These are phyloP conservation scores for Kodamaea fungicola DNA, from an alignment of 1,139 yeast genomes.

Conservation along the genomic window DNA sequence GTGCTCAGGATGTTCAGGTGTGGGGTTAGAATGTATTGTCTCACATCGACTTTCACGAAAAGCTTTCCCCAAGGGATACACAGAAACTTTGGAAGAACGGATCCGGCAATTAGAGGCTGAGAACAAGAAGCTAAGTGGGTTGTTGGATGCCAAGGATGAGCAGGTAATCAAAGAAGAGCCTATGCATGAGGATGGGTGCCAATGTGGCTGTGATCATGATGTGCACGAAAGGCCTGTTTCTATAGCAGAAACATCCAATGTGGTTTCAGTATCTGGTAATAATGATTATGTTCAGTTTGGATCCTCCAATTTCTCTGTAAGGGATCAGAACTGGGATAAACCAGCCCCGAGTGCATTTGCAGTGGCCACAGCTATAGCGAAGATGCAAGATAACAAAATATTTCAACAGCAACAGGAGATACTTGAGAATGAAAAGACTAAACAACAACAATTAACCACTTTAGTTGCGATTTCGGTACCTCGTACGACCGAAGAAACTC, in stretches of 20 bases:
- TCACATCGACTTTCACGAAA: constrained; percentile 44
- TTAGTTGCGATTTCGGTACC: constrained; percentile 73
- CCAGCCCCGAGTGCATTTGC: constrained; percentile 78
- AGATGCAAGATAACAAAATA: constrained; percentile 40
- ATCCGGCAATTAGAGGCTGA: constrained; percentile 45
- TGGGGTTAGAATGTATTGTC: constrained; percentile 44
- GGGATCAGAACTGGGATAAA: constrained; percentile 33
- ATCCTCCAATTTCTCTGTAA: constrained; percentile 1
- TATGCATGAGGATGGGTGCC: constrained; percentile 47
- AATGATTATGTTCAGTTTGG: constrained; percentile 19
- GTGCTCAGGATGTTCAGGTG: constrained; percentile 41
- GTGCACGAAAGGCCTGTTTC: constrained; percentile 64
- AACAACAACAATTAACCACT: constrained; percentile 55
- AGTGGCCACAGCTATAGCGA: constrained; percentile 68
- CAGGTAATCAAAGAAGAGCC: constrained; percentile 34
- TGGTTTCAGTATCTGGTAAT: constrained; percentile 14
- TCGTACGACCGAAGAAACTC: constrained; percentile 71
- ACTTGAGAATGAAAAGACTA: constrained; percentile 31
- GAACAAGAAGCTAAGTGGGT: constrained; percentile 38
- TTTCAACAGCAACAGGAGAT: constrained; percentile 19
- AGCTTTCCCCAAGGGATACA: constrained; percentile 24
- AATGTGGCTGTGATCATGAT: constrained; percentile 54
- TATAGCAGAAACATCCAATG: constrained; percentile 45
- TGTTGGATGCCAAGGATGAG: constrained; percentile 60
- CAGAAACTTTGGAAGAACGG: constrained; percentile 46